Evolutionary conservation across 306 rosid species (phyloP).

Genomic region (Ormosia emarginata): DNA sequence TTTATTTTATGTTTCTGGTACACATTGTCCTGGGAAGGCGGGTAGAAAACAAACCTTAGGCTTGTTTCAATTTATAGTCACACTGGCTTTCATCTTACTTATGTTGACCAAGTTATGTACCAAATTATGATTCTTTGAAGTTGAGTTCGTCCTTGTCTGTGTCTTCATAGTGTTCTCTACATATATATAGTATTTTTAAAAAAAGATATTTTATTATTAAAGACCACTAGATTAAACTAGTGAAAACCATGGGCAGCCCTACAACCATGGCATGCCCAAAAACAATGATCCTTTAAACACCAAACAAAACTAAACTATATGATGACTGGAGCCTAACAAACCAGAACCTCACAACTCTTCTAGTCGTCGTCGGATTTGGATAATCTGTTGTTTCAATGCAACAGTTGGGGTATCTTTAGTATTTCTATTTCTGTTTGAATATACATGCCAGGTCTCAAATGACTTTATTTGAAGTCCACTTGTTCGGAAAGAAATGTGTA

Average conservation of each 20-base stretch:
- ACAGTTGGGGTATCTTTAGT: no score
- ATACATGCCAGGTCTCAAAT: no score
- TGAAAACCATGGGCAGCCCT: not conserved
- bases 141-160: constrained; percentile 14
- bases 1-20: constrained; percentile 18
- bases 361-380: not conserved
- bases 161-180: not conserved
- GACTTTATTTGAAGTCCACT: no score
- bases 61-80: not conserved
- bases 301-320: not conserved
- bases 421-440: no score
- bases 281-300: not conserved
- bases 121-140: constrained; percentile 10
- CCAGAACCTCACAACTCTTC: not conserved
- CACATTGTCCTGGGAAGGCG: constrained; percentile 9
- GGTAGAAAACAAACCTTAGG: constrained; percentile 13
- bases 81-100: constrained; percentile 19
- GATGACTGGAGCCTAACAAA: not conserved
- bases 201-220: not conserved
- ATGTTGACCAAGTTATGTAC: constrained; percentile 28
- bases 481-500: no score
- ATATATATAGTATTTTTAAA: not conserved
- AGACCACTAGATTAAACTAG: not conserved
- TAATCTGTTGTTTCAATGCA: no score
- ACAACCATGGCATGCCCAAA: not conserved